Conservation (phyloP, 169 alveolate species). For the Prorocentrum cordatum region DNA sequence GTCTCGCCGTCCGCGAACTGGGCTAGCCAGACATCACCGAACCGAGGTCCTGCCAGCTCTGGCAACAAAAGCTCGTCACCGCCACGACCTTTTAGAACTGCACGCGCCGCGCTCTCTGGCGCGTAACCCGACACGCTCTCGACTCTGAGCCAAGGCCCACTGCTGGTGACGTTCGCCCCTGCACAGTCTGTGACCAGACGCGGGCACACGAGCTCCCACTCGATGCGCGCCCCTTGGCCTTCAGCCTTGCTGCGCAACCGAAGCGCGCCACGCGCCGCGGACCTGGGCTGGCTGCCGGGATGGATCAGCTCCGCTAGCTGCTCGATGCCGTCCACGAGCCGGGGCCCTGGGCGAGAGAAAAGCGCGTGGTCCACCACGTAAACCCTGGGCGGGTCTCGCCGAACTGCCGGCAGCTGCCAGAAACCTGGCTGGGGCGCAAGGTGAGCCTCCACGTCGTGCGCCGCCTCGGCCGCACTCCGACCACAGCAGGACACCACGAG, state of each 20-base stretch:
- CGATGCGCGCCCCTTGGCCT: too few species aligned
- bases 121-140: too few species aligned
- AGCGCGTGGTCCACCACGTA: not conserved
- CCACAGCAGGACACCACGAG: not conserved
- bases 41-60: too few species aligned
- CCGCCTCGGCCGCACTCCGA: not conserved
- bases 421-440: not conserved
- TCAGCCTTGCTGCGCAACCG: not conserved
- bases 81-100: too few species aligned
- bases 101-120: too few species aligned
- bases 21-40: not conserved
- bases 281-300: not conserved
- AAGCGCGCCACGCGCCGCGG: not conserved
- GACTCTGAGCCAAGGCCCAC: too few species aligned
- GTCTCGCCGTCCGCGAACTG: not conserved
- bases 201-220: too few species aligned
- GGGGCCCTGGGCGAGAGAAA: not conserved
- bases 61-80: too few species aligned
- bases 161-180: too few species aligned
- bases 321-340: not conserved
- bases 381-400: not conserved
- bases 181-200: too few species aligned
- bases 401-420: not conserved
- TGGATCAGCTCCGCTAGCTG: not conserved
- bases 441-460: not conserved